Evolutionary conservation across 202 grass and related monocot species (phyloP).

Genomic region (Dendrocalamus latiflorus): DNA sequence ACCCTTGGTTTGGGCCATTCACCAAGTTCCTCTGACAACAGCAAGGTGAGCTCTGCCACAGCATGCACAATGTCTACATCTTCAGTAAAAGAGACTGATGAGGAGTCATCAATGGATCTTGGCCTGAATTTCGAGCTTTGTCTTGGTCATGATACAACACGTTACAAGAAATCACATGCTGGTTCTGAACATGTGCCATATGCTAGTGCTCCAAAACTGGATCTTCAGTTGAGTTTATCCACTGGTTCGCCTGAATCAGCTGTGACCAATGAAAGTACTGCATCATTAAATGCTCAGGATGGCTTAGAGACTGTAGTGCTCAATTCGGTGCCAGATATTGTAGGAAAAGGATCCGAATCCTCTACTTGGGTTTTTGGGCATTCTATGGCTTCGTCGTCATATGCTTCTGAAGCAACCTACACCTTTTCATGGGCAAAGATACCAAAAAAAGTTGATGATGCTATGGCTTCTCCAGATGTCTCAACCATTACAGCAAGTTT

Average conservation of each 20-base stretch:
- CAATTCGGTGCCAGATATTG: background rate
- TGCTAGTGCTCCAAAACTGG: conserved; percentile 23
- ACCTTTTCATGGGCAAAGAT: conserved; percentile 36
- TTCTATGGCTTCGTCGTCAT: conserved; percentile 27
- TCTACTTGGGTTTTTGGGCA: conserved; percentile 47
- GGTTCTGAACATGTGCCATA: conserved; percentile 5
- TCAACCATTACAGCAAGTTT: conserved; percentile 41
- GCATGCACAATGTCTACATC: conserved; percentile 44
- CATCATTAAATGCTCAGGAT: conserved; percentile 18
- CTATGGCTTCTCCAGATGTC: conserved; percentile 31
- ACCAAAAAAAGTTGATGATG: conserved; percentile 16
- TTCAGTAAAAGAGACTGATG: conserved; percentile 58
- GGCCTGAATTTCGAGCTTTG: conserved; percentile 60
- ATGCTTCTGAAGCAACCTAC: conserved; percentile 39
- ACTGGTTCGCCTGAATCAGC: conserved; percentile 59
- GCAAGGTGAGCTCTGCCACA: conserved; percentile 69
- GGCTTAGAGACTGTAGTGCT: conserved; percentile 22
- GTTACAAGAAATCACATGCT: conserved; percentile 39
- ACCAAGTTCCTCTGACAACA: conserved; percentile 58
- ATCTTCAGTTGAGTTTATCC: conserved; percentile 81
- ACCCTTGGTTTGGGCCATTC: conserved; percentile 54
- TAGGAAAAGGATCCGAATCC: conserved; percentile 32
- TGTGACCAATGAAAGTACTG: conserved; percentile 35
- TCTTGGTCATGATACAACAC: conserved; percentile 38
- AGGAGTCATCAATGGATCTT: conserved; percentile 55